Base-by-base conservation (phyloP, 441 rosid genomes). In the Daphne laureola region DNA sequence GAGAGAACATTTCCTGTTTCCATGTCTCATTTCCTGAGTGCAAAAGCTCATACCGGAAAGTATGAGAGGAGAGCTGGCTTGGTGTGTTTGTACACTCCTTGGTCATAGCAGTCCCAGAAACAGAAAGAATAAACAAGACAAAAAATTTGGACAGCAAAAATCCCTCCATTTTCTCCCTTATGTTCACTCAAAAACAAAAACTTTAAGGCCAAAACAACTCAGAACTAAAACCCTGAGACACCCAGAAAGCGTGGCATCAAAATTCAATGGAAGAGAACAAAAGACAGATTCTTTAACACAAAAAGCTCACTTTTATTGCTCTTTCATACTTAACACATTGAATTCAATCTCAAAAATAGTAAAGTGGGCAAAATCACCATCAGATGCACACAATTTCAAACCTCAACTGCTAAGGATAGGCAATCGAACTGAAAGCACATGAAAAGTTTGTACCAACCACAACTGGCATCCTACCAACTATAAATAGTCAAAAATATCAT, bases 71-170 rank as follows among this genome's bases (percentile, higher is more conserved):
- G 35, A 89, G 85, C 67, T 72, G 73, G 18, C 89, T 47, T 13
- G 86, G 84, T 55, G 0, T 57, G 68, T 93, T 81, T 17, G 98
- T 93, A 62, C 96, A 93, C 71, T 93, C 97, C 72, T 89, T 89
- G 8, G 79, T 56, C 63, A 53, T 15, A 42, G 54, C 76, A 65
- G 49, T 17, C 51, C 65, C 57, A 57, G 68, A 71, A 0, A 56
- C 49, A 57, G 68, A 71, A 0, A 56, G 49, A 61, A 59, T n/a
- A 35, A 53, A 47, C 41, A 77, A 14, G 61, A 56, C 43, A 64
- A 70, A 59, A 42, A 72, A 46, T 27, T 52, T 26, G 38, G 66
- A 53, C 16, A 71, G 38, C 57, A 59, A 36, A 45, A 62, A 40
- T 14, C 49, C 55, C 71, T 64, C 66, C 91, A 77, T 78, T 47